A percentile compares a stretch with the other conserved stretches of the same genome.
Conservation (phyloP, 352 stramenopile genomes). For the Phytophthora nicotianae region DNA sequence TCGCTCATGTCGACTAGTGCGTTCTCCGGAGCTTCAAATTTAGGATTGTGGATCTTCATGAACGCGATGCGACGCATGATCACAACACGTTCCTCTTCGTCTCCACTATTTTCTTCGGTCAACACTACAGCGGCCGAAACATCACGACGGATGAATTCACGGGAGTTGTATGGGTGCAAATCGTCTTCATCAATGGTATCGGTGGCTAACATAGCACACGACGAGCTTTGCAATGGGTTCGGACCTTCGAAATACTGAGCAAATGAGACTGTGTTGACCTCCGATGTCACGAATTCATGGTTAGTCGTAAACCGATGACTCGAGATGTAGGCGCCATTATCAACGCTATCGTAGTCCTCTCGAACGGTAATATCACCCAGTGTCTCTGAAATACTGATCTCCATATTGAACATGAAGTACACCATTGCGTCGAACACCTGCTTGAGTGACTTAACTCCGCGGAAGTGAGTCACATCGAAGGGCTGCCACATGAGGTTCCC, state of each 20-base stretch:
- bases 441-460: slow-evolving; percentile 34
- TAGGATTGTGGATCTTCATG: slow-evolving; percentile 27
- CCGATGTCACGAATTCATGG: slow-evolving; percentile 5
- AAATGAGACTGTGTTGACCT: slow-evolving; percentile 2
- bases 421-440: slow-evolving; percentile 48
- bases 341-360: slow-evolving; percentile 39
- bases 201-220: slow-evolving; percentile 28
- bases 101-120: slow-evolving; percentile 7
- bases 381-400: slow-evolving; percentile 51
- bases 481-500: slow-evolving; percentile 27
- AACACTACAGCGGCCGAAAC: slow-evolving; percentile 31
- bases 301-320: slow-evolving; percentile 47
- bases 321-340: slow-evolving; percentile 28
- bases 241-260: slow-evolving; percentile 28
- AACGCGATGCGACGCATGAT: slow-evolving; percentile 19
- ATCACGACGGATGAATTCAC: slow-evolving; percentile 38
- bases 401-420: slow-evolving; percentile 46
- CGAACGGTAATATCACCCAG: slow-evolving; percentile 45
- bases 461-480: slow-evolving; percentile 45
- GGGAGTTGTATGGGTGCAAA: slow-evolving; percentile 41
- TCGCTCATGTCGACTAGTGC: slow-evolving; percentile 11
- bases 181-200: slow-evolving; percentile 49
- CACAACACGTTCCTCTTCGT: slow-evolving; percentile 11
- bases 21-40: slow-evolving; percentile 6
- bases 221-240: background rate